Conservation (phyloP, 1,139 yeast species). For the Yamadazyma atlantica region DNA sequence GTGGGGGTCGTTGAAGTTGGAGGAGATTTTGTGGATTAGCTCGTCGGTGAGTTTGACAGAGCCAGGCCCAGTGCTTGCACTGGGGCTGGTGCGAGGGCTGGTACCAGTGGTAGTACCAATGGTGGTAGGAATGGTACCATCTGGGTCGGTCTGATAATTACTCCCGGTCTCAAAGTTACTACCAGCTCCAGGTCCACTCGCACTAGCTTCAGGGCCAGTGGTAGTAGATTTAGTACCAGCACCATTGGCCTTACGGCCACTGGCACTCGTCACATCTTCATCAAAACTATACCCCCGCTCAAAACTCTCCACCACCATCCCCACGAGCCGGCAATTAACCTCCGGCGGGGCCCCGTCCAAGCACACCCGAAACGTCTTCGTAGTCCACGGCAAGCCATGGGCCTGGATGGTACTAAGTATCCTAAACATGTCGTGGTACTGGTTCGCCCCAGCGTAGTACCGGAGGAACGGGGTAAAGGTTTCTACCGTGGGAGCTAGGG, state of each 20-base stretch:
- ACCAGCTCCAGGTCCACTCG: too few relatives aligned
- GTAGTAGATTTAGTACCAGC: constrained; percentile 1
- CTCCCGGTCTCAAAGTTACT: too few relatives aligned
- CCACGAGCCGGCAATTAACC: constrained; percentile 15
- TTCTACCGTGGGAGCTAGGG: constrained; percentile 24
- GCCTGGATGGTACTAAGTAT: constrained; percentile 14
- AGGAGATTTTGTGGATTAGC: constrained; percentile 13
- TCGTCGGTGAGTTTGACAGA: constrained; percentile 26
- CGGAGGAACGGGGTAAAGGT: constrained; percentile 27
- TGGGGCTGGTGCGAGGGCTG: too few relatives aligned
- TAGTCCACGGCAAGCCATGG: constrained; percentile 26
- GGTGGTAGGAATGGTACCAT: too few relatives aligned
- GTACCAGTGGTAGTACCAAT: background rate
- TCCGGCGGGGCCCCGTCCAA: constrained; percentile 11
- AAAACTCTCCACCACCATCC: constrained; percentile 20
- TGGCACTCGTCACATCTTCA: constrained; percentile 20
- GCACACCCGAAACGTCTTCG: constrained; percentile 21
- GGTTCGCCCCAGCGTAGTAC: constrained; percentile 13
- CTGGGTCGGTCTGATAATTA: too few relatives aligned
- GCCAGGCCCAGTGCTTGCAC: too few relatives aligned
- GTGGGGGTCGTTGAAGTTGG: constrained; percentile 4
- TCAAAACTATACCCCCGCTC: constrained; percentile 20
- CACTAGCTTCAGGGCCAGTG: too few relatives aligned
- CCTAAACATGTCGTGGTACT: constrained; percentile 1
- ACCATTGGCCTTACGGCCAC: too few relatives aligned